Evolutionary conservation across 164 flowering plant genomes (phyloP), one percentile per base, ranked within the genome.

Genomic region (Vitis cinerea): DNA sequence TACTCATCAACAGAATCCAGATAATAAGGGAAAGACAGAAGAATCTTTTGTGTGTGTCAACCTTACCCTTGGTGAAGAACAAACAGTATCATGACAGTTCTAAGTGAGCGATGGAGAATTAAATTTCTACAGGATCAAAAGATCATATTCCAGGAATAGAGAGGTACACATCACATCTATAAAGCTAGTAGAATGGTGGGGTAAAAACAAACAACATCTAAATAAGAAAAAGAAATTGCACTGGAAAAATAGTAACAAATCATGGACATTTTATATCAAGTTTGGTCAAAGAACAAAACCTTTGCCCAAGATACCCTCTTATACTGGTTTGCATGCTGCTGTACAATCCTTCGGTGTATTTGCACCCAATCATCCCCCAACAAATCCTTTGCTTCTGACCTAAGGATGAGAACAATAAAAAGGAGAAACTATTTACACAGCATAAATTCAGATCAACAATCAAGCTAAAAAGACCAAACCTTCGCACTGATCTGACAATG

Each of bases 401-500:
- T 87, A 71, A 50, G 59, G 69, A 44, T 8, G 31, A 70, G 6
- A 50, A 59, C 17, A 61, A 23, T 23, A 23, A 23, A 23, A 23
- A 23, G 27, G 27, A 23, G 27, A 23, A 23, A 2, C 27, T 23
- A 23, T 23, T 23, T 23, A 23, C 27, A 23, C 27, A 23, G 27
- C 27, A 23, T 23, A 23, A 23, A 23, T 23, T 23, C 16, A 51
- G 50, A 57, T 37, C 44, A 37, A 3, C 44, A 63, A 16, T n/a
- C 44, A 14, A 69, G 19, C 29, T 37, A 15, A 16, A 59, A 74
- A 44, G 44, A 27, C 27, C 86, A 63, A 64, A 94, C 98, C 97
- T 94, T 51, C 95, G 88, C 14, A 94, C 97, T 70, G 97, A 94
- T 91, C 97, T 83, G 75, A 94, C 98, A 72, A 94, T 92, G 66